Conservation (phyloP, 441 rosid species). For the Populus hybrid region DNA sequence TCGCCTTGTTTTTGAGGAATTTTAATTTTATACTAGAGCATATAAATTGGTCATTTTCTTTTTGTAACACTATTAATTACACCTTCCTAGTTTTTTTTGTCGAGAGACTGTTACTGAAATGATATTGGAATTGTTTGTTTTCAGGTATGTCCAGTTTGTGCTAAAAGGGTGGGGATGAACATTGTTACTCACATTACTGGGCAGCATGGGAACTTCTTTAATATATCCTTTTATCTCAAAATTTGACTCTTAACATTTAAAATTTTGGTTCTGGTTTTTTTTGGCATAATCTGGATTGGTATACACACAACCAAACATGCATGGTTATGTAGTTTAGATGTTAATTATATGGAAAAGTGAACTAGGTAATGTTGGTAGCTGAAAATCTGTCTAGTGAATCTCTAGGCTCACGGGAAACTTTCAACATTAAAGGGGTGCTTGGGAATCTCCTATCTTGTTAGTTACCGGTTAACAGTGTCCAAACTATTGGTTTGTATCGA, state of each 20-base stretch:
- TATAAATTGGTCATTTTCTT: neutral
- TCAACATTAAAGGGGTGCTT: neutral
- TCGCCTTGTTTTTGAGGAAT: neutral
- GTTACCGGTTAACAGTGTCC: too few species aligned
- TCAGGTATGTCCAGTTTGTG: conserved; percentile 81
- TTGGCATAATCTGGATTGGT: neutral
- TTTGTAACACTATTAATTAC: neutral
- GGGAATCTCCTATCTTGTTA: too few species aligned
- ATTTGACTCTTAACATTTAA: neutral
- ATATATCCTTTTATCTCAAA: conserved; percentile 57
- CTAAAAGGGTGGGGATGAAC: conserved; percentile 65
- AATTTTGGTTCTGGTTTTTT: conserved; percentile 1
- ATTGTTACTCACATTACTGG: conserved; percentile 69
- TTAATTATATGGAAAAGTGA: neutral
- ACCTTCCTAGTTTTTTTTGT: neutral
- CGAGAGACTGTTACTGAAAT: neutral
- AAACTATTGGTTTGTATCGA: too few species aligned
- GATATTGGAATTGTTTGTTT: conserved; percentile 14
- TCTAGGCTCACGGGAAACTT: neutral
- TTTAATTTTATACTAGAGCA: neutral
- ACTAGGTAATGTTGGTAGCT: neutral
- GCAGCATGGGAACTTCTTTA: conserved; percentile 68
- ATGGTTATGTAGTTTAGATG: neutral
- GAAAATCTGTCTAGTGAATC: neutral
- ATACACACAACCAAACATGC: too few species aligned